Evolutionary conservation across 2,329 filamentous ascomycete species (phyloP), one percentile per base, ranked within the genome.

Genomic region (Sporothrix brunneoviolacea): DNA sequence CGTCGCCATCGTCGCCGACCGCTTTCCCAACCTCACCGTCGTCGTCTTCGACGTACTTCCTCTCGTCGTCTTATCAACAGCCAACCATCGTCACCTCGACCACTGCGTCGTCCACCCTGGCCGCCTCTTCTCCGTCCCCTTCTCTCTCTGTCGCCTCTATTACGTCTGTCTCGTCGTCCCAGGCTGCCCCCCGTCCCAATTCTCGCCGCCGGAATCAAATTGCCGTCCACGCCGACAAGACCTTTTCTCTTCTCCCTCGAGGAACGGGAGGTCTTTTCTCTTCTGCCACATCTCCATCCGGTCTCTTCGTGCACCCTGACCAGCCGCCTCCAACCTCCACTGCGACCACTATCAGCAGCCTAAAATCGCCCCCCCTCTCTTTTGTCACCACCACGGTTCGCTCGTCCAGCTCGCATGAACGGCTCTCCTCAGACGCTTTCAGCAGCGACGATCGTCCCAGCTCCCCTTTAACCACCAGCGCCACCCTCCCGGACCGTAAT

Each of bases 151-250:
- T 43, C 30, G 43, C 42, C 32, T 56, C 56, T 7, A 13, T 53
- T 19, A 39, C 55, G 30, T 57, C 57, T 37, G 44, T 56, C 15
- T 58, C 58, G 36, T 58, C 59, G 28, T 57, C 60, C 8, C 53
- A 57, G 21, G 52, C 55, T 39, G 51, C 52, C 38, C 54, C 54
- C 37, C 65, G 65, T 28, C 61, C 70, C 46, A 54, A 58, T 42
- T 69, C 71, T 13, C 66, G 71, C 39, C 66, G 70, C 52, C 65
- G 66, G 48, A 73, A 71, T 54, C 61, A 72, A 27, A 71, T 82
- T 52, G 71, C 70, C 48, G 65, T 82, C 24, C 70, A 80, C 57
- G 62, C 76, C 6, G 75, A 82, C 62, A 79, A 79, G 64, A 82
- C 78, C 4, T 82, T 82, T 58, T 78, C 76, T 15, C 63, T 81